These are phyloP conservation scores for Copromyces sp. DNA, from an alignment of 495 filamentous ascomycete genomes.

Conservation along the genomic window DNA sequence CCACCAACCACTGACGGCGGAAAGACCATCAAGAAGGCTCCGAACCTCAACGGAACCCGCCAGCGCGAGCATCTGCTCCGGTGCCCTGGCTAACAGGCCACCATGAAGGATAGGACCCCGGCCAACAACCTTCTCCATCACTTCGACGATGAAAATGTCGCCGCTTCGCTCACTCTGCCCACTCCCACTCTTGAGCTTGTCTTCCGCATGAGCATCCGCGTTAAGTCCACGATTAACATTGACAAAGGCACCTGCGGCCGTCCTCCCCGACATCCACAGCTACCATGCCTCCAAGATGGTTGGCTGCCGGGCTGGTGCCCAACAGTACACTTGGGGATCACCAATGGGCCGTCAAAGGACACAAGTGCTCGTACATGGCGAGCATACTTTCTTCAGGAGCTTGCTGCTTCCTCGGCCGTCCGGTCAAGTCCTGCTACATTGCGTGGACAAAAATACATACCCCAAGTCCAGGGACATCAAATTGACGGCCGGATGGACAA, in stretches of 20 bases:
- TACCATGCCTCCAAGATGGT: not conserved
- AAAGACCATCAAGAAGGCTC: too few species aligned
- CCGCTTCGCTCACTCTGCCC: slow-evolving; percentile 17
- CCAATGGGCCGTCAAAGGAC: not conserved
- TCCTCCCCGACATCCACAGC: not conserved
- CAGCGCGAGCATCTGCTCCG: slow-evolving; percentile 21
- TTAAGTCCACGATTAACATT: slow-evolving; percentile 21
- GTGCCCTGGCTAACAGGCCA: slow-evolving; percentile 16
- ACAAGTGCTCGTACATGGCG: not conserved
- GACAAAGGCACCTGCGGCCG: slow-evolving; percentile 10
- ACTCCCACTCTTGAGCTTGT: slow-evolving; percentile 17
- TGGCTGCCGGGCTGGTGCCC: not conserved
- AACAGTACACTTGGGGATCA: not conserved
- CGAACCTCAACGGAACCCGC: too few species aligned
- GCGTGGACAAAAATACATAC: not conserved
- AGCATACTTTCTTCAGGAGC: not conserved
- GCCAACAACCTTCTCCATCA: slow-evolving; percentile 21
- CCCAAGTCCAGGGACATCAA: not conserved
- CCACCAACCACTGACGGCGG: too few species aligned
- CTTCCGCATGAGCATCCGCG: slow-evolving; percentile 21
- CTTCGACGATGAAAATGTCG: slow-evolving; percentile 22
- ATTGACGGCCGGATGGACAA: not conserved
- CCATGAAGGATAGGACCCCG: slow-evolving; percentile 19
- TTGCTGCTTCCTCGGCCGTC: not conserved
- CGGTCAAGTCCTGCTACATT: not conserved